Conservation (phyloP, 805 yeast species). For the Wickerhamiella sorbophila region DNA sequence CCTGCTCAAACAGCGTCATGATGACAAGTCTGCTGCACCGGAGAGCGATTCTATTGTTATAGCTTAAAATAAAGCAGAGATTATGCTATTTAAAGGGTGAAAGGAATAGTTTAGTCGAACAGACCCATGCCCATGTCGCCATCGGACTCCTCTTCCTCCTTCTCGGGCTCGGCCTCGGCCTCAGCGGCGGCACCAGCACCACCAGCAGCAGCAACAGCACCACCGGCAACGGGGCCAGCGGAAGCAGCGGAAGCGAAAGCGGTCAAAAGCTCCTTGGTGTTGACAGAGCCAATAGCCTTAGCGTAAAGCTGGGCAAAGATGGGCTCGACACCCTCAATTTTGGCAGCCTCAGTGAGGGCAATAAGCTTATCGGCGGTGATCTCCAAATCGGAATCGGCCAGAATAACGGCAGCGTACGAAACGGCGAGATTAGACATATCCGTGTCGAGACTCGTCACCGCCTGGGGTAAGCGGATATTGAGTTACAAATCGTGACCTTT, state of each 20-base stretch:
- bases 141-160: conserved; percentile 45
- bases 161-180: conserved; percentile 41
- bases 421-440: conserved; percentile 19
- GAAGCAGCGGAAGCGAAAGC: conserved; percentile 52
- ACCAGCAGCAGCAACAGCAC: conserved; percentile 49
- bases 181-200: conserved; percentile 45
- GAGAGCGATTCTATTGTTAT: not conserved
- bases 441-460: not conserved
- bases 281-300: conserved; percentile 73
- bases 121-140: conserved; percentile 94
- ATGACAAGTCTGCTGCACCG: not conserved
- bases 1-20: conserved; percentile 10
- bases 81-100: conserved; percentile 6
- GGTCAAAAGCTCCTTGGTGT: conserved; percentile 68
- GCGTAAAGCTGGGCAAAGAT: conserved; percentile 84
- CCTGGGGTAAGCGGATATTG: not conserved
- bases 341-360: conserved; percentile 68
- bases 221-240: conserved; percentile 45
- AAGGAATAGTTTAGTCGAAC: conserved; percentile 37
- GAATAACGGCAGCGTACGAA: conserved; percentile 74
- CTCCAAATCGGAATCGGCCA: conserved; percentile 94
- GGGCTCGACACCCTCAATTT: conserved; percentile 38
- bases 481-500: not conserved
- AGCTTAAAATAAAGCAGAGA: not conserved
- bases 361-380: conserved; percentile 76